Evolutionary conservation across 257 asterid genomes (phyloP).

Genomic region (Phtheirospermum japonicum): DNA sequence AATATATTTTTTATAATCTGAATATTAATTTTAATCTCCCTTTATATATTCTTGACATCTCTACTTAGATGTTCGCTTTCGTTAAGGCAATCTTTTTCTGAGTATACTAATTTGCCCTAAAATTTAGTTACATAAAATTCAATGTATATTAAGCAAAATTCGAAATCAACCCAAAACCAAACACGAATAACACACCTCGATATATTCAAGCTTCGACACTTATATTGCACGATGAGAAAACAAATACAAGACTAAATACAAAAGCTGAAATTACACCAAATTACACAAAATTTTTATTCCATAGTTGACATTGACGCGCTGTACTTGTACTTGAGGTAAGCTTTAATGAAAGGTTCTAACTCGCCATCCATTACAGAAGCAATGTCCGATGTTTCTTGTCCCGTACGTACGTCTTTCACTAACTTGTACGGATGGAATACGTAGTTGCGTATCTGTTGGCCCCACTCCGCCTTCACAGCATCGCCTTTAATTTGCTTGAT

Average conservation of each 20-base stretch:
- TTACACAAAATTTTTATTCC: constrained; percentile 24
- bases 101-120: no score
- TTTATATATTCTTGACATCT: no score
- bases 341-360: constrained; percentile 79
- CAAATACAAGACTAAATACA: not conserved
- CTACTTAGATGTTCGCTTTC: no score
- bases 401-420: constrained; percentile 89
- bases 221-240: not conserved
- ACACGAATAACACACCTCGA: not conserved
- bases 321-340: constrained; percentile 81
- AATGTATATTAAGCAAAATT: no score
- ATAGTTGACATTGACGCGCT: constrained; percentile 38
- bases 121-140: no score
- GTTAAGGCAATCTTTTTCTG: no score
- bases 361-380: constrained; percentile 96
- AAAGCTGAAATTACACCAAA: not conserved
- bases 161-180: not conserved
- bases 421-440: constrained; percentile 94
- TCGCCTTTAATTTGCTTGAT: constrained; percentile 95
- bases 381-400: constrained; percentile 74
- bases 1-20: no score
- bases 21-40: no score
- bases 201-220: not conserved
- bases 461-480: constrained; percentile 95
- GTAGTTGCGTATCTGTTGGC: constrained; percentile 93